Evolutionary conservation across 768 basidiomycete species (phyloP), one percentile per base, ranked within the genome.

Genomic region (Phaeotremella fagi): DNA sequence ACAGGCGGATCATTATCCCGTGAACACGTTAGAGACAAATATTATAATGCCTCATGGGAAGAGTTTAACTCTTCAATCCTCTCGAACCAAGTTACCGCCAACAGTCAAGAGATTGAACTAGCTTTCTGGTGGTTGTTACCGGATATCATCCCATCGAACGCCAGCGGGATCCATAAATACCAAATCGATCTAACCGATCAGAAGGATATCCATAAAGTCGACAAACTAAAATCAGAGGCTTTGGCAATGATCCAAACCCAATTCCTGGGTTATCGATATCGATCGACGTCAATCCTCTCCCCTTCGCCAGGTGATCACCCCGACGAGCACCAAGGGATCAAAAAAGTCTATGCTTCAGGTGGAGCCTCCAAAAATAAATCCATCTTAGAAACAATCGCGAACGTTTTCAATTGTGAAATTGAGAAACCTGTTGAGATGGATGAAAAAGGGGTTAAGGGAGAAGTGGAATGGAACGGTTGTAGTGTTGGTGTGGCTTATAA

Each of bases 191-290:
- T n/a, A n/a, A 12, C 52, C n/a, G 53, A 49, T 28, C 12, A 59
- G 25, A 37, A 31, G 24, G 62, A 14, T 65, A 60, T 38, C 7
- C 11, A 18, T 41, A 22, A 45, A 29, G 9, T 23, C 33, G 29
- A 41, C 20, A 22, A 31, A 37, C 23, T 20, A 60, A 61, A 12
- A 18, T 6, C 18, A 20, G 38, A 41, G 20, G 38, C 38, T 14
- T 84, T 88, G 64, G 81, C 87, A 16, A 83, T 91, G 54, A 76
- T 91, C 53, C 87, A 90, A 71, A 87, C 87, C 0, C 89, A 91
- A 68, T 82, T 92, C 64, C 77, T 91, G 50, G 87, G 86, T 20
- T 88, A 90, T 74, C 80, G 81, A 45, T 82, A 83, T 16, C 81
- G 88, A 41, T 81, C 89, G 26, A 77, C 78, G 3, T 82, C 81